These are phyloP conservation scores for Neurospora intermedia DNA, from an alignment of 495 filamentous ascomycete species.

Conservation along the genomic window DNA sequence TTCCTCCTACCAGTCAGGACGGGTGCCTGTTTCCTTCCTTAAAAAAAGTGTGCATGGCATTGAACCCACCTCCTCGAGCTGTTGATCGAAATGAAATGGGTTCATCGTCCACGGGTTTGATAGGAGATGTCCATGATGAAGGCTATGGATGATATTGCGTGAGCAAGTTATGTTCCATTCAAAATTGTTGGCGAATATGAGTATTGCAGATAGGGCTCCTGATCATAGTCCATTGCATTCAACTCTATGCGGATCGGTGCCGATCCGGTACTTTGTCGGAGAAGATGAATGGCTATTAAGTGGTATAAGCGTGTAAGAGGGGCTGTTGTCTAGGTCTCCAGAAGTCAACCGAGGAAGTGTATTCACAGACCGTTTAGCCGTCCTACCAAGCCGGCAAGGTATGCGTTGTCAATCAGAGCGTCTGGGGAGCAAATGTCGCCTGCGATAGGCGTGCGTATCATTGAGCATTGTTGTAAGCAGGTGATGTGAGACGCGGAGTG, in stretches of 20 bases:
- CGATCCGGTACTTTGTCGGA: not conserved
- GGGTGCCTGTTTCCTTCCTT: not conserved
- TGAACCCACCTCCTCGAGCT: not conserved
- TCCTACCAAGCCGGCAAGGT: not conserved
- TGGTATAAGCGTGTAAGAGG: not conserved
- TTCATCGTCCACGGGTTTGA: conserved; percentile 3
- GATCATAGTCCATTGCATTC: not conserved
- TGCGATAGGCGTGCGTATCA: not conserved
- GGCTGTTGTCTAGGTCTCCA: not conserved
- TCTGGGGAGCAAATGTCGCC: not conserved
- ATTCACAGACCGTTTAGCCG: not conserved
- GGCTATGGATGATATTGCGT: conserved; percentile 16
- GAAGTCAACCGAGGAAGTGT: not conserved
- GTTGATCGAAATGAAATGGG: not conserved
- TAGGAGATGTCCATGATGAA: conserved; percentile 5
- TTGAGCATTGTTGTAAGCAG: not conserved
- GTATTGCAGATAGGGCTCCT: not conserved
- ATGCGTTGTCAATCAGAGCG: not conserved
- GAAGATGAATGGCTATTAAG: not conserved
- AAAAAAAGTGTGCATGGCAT: not conserved
- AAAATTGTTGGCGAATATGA: not conserved
- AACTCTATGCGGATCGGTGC: not conserved
- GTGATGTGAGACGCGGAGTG: conserved; percentile 17
- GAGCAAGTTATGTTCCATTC: conserved; percentile 6
- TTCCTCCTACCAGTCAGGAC: not conserved